Base-by-base conservation (phyloP, 495 filamentous ascomycete species). In the Hypoxylon trugodes region DNA sequence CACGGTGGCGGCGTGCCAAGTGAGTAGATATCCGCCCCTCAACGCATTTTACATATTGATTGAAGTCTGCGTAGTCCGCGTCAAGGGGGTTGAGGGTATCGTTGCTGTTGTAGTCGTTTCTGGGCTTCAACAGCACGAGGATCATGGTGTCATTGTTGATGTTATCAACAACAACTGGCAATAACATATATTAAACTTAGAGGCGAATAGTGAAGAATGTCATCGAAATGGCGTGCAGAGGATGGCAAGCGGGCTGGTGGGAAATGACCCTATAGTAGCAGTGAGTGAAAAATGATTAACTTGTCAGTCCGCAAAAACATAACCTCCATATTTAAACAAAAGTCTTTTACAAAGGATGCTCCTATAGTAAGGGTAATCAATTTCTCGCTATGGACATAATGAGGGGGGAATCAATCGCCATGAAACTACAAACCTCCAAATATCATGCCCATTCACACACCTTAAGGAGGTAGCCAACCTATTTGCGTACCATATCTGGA, bases 51-150 rank as follows among this genome's bases (percentile, higher is more conserved):
- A n/a, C n/a, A 26, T 13, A 40, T 40, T 65, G 9, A 65, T 49
- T 49, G 1, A 7, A 2, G 6, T 42, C 12, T 1, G 13, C 21
- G 3, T 16, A 71, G 68, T 92, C 33, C 78, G 86, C 12, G 89
- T 93, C 2, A 77, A 69, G 26, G 86, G 87, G 0, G 87, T 92
- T 12, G 89, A 91, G 72, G 89, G 87, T 0, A 65, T 92, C 16
- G 85, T 92, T 33, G 90, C 82, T 1, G 87, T 90, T 2, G 82
- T 91, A 37, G 87, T 92, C 15, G 89, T 93, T 8, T 89, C 85
- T 72, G 90, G 90, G 46, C 74, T 93, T 75, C 87, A 85, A 77
- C 88, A 91, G 75, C 82, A 90, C 71, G 84, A 92, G 73, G 89
- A 92, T 74, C 90, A 94, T 78, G 82, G 82, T 33, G 84, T 92